These are phyloP conservation scores for Cephaloascus albidus DNA, from an alignment of 805 yeast species.

Conservation along the genomic window DNA sequence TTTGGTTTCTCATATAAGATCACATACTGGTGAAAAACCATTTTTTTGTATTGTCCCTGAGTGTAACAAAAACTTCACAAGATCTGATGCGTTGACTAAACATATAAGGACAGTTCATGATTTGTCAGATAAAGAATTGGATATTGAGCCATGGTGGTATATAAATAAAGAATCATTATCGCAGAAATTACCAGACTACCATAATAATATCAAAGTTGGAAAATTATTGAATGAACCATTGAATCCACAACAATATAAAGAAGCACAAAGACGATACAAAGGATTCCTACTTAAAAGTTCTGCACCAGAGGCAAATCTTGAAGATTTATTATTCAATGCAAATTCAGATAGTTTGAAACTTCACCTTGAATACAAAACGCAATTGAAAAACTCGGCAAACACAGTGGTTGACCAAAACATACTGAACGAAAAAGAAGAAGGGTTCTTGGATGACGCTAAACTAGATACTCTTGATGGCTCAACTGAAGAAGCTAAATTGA, in stretches of 20 bases:
- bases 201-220: neutral
- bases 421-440: neutral
- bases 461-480: neutral
- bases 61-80: conserved; percentile 49
- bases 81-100: conserved; percentile 54
- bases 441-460: neutral
- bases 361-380: neutral
- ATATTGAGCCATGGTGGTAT: conserved; percentile 5
- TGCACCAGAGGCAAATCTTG: neutral
- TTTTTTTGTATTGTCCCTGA: conserved; percentile 59
- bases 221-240: neutral
- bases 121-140: conserved; percentile 15
- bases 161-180: neutral
- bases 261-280: neutral
- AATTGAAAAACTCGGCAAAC: neutral
- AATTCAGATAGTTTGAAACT: neutral
- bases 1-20: conserved; percentile 50
- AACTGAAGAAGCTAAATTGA: neutral
- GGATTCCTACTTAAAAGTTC: too few relatives aligned
- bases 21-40: conserved; percentile 62
- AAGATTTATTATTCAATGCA: neutral
- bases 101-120: conserved; percentile 59
- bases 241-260: neutral
- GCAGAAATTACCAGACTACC: neutral
- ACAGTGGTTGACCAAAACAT: neutral